These are phyloP conservation scores for Dactylellina sp. DNA, from an alignment of 2,329 filamentous ascomycete genomes.

Conservation along the genomic window DNA sequence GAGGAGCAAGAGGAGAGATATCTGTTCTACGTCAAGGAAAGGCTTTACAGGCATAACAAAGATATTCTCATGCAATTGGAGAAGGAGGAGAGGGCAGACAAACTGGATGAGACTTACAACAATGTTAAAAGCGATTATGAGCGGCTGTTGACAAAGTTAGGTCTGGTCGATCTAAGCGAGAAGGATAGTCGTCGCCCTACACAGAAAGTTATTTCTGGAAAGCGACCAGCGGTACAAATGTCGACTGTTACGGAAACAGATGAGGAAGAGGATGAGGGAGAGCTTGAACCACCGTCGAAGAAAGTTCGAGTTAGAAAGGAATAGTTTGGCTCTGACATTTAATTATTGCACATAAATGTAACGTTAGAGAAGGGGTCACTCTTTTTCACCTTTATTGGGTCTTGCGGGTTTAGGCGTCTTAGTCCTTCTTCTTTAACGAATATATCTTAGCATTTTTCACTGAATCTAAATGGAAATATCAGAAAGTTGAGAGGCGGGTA, in stretches of 20 bases:
- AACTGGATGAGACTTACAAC: conserved; percentile 76
- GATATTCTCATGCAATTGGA: conserved; percentile 78
- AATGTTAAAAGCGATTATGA: conserved; percentile 79
- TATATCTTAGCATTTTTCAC: too few species aligned
- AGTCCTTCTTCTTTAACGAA: conserved; percentile 1
- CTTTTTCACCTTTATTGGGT: neutral
- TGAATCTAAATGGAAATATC: too few species aligned
- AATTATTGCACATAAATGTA: conserved; percentile 3
- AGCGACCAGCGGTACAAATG: conserved; percentile 25
- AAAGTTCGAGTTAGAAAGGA: conserved; percentile 20
- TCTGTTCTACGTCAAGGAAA: conserved; percentile 79
- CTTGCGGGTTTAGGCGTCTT: conserved; percentile 18
- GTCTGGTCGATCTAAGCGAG: neutral
- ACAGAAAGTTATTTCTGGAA: conserved; percentile 38
- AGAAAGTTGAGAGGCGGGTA: conserved; percentile 9
- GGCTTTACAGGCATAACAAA: conserved; percentile 79
- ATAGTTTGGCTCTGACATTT: neutral
- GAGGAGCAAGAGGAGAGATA: conserved; percentile 68
- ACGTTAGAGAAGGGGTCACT: neutral
- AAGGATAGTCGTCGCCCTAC: neutral
- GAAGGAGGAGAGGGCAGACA: conserved; percentile 75
- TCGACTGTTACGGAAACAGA: conserved; percentile 37
- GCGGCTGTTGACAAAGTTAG: conserved; percentile 69
- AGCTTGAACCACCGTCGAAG: conserved; percentile 42
- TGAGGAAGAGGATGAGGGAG: conserved; percentile 47